Base-by-base conservation (phyloP, 805 yeast species). In the Metschnikowia proteae region DNA sequence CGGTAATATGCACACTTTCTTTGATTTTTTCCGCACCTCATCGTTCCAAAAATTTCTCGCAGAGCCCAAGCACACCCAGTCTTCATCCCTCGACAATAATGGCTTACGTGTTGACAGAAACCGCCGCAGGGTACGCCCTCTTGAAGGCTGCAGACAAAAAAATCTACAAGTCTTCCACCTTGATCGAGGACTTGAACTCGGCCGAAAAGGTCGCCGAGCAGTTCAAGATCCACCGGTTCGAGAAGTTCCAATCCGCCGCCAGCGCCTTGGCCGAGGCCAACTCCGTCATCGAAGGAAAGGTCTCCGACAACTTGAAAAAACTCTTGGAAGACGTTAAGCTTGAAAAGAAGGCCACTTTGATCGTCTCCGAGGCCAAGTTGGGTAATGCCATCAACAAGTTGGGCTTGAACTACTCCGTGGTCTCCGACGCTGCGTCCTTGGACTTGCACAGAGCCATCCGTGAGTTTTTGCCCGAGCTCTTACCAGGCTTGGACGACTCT, bases 61-160 rank as follows among this genome's bases (percentile, higher is more conserved):
- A 43, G 51, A 51, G 42, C 51, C 3, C 44, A 33, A 28, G 31
- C 26, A 38, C 40, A 22, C 42, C 43, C 45, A 43, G 39, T 37
- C 45, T 39, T 35, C 55, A 48, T 40, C n/a, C 34, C 43, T 31
- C 32, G 23, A 43, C 32, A 27, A 43, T 30, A 50, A 87, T 87
- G 95, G 86, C 94, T 55, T 87, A 77, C 80, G 90, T 92, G 65
- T 82, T 92, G 69, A 87, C 98, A 53, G 99, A 94, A 78, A 94
- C 99, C 57, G 88, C 99, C 56, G 99, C 99, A 46, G 99, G 99
- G 66, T 94, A 94, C 71, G 99, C 99, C 66, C 80, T 94, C 66
- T 82, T 94, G 68, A 94, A 94, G 77, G 96, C 97, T 50, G 85
- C 96, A 56, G 98, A 94, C 79, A 94, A 94, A 79, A 92, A 92